Evolutionary conservation across 345 rosid species (phyloP).

Genomic region (Diplotaxis tenuifolia): DNA sequence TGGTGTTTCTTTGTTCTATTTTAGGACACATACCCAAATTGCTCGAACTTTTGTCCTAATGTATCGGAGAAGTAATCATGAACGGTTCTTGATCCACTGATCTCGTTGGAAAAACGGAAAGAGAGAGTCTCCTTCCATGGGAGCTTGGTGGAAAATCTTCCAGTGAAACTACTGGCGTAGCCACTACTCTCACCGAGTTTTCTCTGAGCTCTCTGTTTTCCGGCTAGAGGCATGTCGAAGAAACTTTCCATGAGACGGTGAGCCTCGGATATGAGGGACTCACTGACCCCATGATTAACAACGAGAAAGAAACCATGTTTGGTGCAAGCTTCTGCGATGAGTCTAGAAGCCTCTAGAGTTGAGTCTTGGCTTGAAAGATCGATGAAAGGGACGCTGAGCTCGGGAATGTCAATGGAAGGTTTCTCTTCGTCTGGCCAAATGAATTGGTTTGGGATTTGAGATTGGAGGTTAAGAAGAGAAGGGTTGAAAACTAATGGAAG

Average conservation of each 20-base stretch:
- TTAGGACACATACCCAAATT: slow-evolving; percentile 61
- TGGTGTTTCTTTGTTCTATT: slow-evolving; percentile 6
- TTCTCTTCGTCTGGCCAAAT: slow-evolving; percentile 92
- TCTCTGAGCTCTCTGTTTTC: slow-evolving; percentile 76
- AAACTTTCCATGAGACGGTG: slow-evolving; percentile 63
- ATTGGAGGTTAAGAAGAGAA: slow-evolving; percentile 47
- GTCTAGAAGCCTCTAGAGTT: slow-evolving; percentile 53
- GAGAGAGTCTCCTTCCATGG: slow-evolving; percentile 99
- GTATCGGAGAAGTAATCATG: slow-evolving; percentile 52
- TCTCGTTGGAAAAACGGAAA: slow-evolving; percentile 54
- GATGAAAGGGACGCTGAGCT: slow-evolving; percentile 70
- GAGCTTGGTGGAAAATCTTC: slow-evolving; percentile 81
- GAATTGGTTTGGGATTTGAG: slow-evolving; percentile 69
- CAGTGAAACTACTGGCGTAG: slow-evolving; percentile 96
- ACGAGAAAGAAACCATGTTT: slow-evolving; percentile 91
- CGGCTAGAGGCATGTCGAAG: slow-evolving; percentile 69
- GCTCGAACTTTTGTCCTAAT: slow-evolving; percentile 64
- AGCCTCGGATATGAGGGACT: slow-evolving; percentile 57
- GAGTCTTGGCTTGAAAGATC: slow-evolving; percentile 66
- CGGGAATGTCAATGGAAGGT: slow-evolving; percentile 55
- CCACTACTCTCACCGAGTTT: slow-evolving; percentile 81
- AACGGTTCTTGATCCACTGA: slow-evolving; percentile 43
- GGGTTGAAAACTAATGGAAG: slow-evolving; percentile 67
- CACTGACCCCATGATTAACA: slow-evolving; percentile 79
- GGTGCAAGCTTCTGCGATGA: slow-evolving; percentile 67